phyloP scores from a whole-genome alignment of 805 yeast genomes.

The Candida cerambycidarum region DNA sequence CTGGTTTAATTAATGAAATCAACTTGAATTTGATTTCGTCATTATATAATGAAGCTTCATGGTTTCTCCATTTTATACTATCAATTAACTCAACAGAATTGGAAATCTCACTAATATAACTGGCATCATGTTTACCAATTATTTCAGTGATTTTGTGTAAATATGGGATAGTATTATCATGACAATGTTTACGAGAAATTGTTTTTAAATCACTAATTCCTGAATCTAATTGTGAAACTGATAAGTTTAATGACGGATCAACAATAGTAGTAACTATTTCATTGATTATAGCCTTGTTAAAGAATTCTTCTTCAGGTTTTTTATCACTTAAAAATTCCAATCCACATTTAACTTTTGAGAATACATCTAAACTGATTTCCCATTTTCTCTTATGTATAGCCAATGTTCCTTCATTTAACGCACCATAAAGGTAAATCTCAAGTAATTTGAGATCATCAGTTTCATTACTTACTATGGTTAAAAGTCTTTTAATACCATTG shows the following conservation, averaged over 20 bases:
- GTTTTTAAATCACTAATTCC: conserved; percentile 47
- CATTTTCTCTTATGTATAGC: conserved; percentile 57
- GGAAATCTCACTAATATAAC: conserved; percentile 34
- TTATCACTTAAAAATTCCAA: conserved; percentile 48
- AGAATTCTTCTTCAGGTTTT: conserved; percentile 16
- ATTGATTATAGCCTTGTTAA: conserved; percentile 41
- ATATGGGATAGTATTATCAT: conserved; percentile 29
- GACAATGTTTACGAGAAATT: conserved; percentile 45
- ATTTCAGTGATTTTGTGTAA: conserved; percentile 31
- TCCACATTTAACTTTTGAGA: conserved; percentile 61
- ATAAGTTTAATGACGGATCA: conserved; percentile 65
- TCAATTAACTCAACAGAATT: conserved; percentile 27
- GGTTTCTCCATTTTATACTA: conserved; percentile 50
- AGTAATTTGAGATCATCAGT: conserved; percentile 24
- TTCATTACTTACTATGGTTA: conserved; percentile 42
- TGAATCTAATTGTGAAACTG: conserved; percentile 43
- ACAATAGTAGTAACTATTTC: conserved; percentile 59
- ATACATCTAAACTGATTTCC: conserved; percentile 49
- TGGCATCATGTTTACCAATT: conserved; percentile 37
- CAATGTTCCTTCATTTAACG: conserved; percentile 54
- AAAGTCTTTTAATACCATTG: conserved; percentile 42
- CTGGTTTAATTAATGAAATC: conserved; percentile 34
- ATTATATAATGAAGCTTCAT: conserved; percentile 61
- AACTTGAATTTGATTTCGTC: conserved; percentile 69
- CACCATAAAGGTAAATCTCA: conserved; percentile 37